Percentiles rank a stretch among this genome's conserved stretches.
phyloP scores from a whole-genome alignment of 2,329 filamentous ascomycete genomes.

The Tolypocladium tundrense region DNA sequence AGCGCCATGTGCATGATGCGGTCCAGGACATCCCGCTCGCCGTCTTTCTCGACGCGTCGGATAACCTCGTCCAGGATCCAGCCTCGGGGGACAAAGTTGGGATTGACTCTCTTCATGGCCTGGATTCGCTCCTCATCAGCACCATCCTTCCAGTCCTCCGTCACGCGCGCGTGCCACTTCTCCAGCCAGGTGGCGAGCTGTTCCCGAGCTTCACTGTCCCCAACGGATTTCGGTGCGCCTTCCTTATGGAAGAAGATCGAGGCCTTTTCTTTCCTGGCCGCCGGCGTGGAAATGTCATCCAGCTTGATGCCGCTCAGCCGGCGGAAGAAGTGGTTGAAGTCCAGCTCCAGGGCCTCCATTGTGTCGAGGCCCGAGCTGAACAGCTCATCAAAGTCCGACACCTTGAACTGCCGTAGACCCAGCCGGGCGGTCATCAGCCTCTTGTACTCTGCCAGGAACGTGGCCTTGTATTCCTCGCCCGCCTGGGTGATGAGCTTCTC shows the following conservation, averaged over 20 bases:
- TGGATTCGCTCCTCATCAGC: conserved; percentile 52
- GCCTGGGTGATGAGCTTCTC: conserved; percentile 72
- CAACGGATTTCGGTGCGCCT: conserved; percentile 47
- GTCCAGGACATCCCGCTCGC: conserved; percentile 68
- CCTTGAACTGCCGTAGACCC: conserved; percentile 59
- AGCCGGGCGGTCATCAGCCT: conserved; percentile 70
- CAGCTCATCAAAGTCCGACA: conserved; percentile 67
- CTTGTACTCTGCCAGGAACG: conserved; percentile 86
- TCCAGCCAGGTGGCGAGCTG: conserved; percentile 70
- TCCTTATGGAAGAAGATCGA: conserved; percentile 72
- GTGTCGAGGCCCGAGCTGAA: conserved; percentile 77
- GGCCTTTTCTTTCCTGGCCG: conserved; percentile 52
- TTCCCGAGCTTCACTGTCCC: conserved; percentile 53
- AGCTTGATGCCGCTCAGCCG: conserved; percentile 57
- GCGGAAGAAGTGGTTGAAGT: conserved; percentile 93
- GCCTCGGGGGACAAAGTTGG: conserved; percentile 80
- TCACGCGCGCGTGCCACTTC: conserved; percentile 61
- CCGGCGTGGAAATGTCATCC: conserved; percentile 52
- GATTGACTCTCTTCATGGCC: conserved; percentile 80
- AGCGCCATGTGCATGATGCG: conserved; percentile 74
- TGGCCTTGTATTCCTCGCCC: conserved; percentile 79
- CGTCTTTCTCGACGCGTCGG: conserved; percentile 71
- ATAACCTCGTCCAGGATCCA: conserved; percentile 96
- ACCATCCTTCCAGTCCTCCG: conserved; percentile 64
- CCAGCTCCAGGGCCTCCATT: conserved; percentile 71